Base-by-base conservation (phyloP, 2,329 filamentous ascomycete genomes). In the Hymenoscyphus occultus region DNA sequence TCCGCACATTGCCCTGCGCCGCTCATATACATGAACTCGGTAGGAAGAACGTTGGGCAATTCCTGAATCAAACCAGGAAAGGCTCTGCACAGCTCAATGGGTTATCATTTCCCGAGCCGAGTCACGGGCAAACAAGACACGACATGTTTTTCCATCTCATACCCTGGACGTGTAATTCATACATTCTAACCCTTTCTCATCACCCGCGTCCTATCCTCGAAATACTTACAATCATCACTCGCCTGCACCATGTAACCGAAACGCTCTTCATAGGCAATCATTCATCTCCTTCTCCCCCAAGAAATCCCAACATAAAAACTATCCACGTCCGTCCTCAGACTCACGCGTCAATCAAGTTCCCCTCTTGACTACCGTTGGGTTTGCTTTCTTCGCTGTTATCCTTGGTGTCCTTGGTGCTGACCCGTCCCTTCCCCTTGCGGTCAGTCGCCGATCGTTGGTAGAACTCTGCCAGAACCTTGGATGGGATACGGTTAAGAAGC, bases 401-500 rank as follows among this genome's bases (percentile, higher is more conserved):
- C 67, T 75, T 76, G 48, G 77, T 78, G 68, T 78, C 77, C 70
- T 79, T 76, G 64, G 71, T 76, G 64, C 80, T 80, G 67, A 82
- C 81, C 78, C 86, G 84, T 69, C 80, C 82, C 81, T 89, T 89
- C 67, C 80, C 80, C 80, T 90, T 89, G 69, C 84, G 79, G 68
- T 87, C 84, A 73, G 83, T 83, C 60, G 84, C 80, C 64, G 86
- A 85, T 71, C 90, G 84, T 76, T 89, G 86, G 79, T 94, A 95
- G 81, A 87, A 95, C 78, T 94, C 91, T 74, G 93, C 89, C 73
- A 95, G 85, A 56, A 92, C 77, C 82, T 93, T 92, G 82, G 87
- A 87, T 66, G 91, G 91, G 75, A 95, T 93, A 80, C 96, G 92
- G 83, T 99, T 99, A 74, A 99, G 90, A 72, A 97, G 82, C 75